Percentiles rank a stretch among this genome's conserved stretches.
phyloP scores from a whole-genome alignment of 805 yeast genomes.

The Hanseniaspora nectarophila region DNA sequence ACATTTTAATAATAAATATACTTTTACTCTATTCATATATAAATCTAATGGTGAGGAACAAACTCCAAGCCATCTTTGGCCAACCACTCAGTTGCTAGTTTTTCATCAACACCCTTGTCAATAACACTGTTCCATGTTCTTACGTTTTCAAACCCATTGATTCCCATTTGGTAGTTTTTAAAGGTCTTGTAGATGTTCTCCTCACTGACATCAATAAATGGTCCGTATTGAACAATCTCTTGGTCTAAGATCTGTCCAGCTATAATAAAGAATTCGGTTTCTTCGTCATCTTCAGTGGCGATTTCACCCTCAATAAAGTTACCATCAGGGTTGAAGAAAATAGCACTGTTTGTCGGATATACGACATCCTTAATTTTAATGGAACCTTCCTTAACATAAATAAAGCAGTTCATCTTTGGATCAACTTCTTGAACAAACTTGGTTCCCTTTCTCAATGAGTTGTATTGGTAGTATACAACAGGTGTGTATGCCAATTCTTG shows the following conservation, averaged over 20 bases:
- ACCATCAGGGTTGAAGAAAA: slow-evolving; percentile 62
- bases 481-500: slow-evolving; percentile 75
- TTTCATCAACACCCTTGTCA: slow-evolving; percentile 29
- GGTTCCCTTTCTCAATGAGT: slow-evolving; percentile 50
- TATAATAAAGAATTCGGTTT: slow-evolving; percentile 53
- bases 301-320: slow-evolving; percentile 46
- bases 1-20: background rate
- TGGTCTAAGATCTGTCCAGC: slow-evolving; percentile 70
- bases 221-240: slow-evolving; percentile 75
- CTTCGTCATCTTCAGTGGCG: slow-evolving; percentile 26
- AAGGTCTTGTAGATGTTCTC: slow-evolving; percentile 60
- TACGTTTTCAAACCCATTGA: slow-evolving; percentile 60
- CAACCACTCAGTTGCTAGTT: slow-evolving; percentile 19
- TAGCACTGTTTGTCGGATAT: slow-evolving; percentile 38
- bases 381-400: slow-evolving; percentile 55
- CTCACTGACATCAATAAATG: slow-evolving; percentile 67
- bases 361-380: slow-evolving; percentile 36
- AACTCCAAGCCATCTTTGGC: slow-evolving; percentile 8
- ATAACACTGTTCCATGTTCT: slow-evolving; percentile 43
- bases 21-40: background rate
- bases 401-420: slow-evolving; percentile 50
- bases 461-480: slow-evolving; percentile 57
- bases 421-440: slow-evolving; percentile 49
- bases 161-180: slow-evolving; percentile 54
- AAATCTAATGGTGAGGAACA: background rate